Evolutionary conservation across 2,329 filamentous ascomycete species (phyloP).

Genomic region (Dryadomyces sulphureus): DNA sequence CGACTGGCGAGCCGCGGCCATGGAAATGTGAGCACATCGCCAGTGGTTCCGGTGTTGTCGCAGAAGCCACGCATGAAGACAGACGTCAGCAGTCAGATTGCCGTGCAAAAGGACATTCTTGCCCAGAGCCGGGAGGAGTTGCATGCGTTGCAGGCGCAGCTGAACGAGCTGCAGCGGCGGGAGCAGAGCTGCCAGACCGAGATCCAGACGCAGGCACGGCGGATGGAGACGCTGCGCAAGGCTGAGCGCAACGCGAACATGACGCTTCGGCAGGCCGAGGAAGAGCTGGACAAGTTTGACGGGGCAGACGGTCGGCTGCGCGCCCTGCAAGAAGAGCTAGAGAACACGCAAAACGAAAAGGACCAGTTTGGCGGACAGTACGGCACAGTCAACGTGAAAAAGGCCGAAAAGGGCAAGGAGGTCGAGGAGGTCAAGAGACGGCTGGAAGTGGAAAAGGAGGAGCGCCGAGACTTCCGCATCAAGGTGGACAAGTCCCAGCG

Average conservation of each 20-base stretch:
- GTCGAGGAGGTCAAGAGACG: constrained; percentile 24
- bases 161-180: constrained; percentile 30
- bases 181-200: constrained; percentile 33
- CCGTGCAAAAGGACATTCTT: constrained; percentile 31
- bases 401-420: constrained; percentile 29
- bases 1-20: constrained; percentile 34
- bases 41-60: constrained; percentile 29
- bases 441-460: constrained; percentile 17
- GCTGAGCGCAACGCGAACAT: constrained; percentile 46
- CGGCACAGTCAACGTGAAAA: constrained; percentile 33
- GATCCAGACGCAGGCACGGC: constrained; percentile 31
- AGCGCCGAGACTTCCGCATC: constrained; percentile 24
- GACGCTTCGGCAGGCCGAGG: constrained; percentile 33
- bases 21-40: constrained; percentile 19
- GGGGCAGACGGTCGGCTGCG: constrained; percentile 54
- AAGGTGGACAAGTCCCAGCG: constrained; percentile 39
- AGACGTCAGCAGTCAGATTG: constrained; percentile 54
- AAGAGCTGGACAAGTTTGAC: constrained; percentile 50
- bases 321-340: constrained; percentile 40
- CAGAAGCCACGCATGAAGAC: constrained; percentile 62
- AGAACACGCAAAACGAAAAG: constrained; percentile 28
- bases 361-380: constrained; percentile 40
- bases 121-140: constrained; percentile 41
- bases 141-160: constrained; percentile 32
- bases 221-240: constrained; percentile 28